A percentile compares a stretch with the other conserved stretches of the same genome.
Evolutionary conservation across 306 rosid species (phyloP).

Genomic region (Cucumis melo): DNA sequence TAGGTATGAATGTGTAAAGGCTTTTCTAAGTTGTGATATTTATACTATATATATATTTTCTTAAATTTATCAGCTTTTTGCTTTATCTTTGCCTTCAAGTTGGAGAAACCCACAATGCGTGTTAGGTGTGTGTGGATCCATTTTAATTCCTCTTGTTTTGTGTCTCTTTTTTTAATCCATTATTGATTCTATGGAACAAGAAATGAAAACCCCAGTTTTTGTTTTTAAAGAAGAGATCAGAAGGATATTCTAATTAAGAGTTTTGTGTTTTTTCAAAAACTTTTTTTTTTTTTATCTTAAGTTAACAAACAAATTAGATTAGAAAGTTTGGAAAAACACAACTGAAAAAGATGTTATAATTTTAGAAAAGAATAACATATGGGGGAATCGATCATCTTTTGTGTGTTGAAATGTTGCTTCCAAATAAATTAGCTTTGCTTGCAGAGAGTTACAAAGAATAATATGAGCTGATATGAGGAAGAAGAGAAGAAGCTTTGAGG

Average conservation of each 20-base stretch:
- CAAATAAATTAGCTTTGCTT: constrained; percentile 59
- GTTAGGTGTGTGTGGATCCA: constrained; percentile 7
- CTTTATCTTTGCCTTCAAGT: background rate
- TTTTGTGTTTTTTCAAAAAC: background rate
- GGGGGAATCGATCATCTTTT: constrained; percentile 26
- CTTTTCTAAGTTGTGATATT: background rate
- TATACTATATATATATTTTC: background rate
- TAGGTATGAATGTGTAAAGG: background rate
- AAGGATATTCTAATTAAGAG: background rate
- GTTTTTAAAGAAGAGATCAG: background rate
- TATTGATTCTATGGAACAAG: background rate
- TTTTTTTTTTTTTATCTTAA: background rate
- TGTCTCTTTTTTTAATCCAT: no score
- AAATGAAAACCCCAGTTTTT: background rate
- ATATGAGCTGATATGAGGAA: constrained; percentile 17
- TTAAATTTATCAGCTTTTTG: background rate
- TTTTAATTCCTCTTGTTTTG: background rate
- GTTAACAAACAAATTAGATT: background rate
- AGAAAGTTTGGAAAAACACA: background rate
- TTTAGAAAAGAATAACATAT: background rate
- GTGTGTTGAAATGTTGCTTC: constrained; percentile 42
- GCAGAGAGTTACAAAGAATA: constrained; percentile 83
- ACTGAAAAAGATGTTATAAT: background rate
- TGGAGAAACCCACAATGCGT: background rate
- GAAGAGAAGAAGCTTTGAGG: constrained; percentile 4